These are phyloP conservation scores for Coffea humblotiana DNA, from an alignment of 305 asterid genomes.

Conservation along the genomic window DNA sequence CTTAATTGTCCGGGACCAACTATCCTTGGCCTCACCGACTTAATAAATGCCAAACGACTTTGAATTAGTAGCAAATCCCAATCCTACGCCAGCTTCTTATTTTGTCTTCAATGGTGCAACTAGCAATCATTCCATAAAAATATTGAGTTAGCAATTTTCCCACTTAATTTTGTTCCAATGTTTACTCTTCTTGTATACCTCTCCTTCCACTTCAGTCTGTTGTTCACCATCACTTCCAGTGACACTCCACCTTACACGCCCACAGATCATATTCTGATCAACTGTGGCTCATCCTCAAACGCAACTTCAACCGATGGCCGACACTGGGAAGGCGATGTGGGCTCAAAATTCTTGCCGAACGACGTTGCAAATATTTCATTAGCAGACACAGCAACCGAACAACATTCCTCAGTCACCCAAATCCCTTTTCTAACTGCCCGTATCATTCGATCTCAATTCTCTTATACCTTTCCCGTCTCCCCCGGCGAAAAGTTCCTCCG, in stretches of 20 bases:
- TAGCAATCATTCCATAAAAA: no score
- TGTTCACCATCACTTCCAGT: background rate
- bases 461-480: constrained; percentile 41
- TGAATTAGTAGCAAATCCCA: no score
- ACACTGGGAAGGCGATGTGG: constrained; percentile 40
- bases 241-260: constrained; percentile 7
- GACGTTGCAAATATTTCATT: constrained; percentile 23
- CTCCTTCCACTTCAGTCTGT: constrained; percentile 17
- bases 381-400: constrained; percentile 14
- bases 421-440: constrained; percentile 50
- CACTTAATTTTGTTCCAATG: constrained; percentile 12
- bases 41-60: no score
- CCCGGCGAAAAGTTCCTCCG: constrained; percentile 52
- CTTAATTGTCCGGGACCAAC: no score
- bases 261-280: no score
- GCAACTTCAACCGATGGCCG: constrained; percentile 14
- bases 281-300: constrained; percentile 27
- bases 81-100: no score
- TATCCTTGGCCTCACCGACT: no score
- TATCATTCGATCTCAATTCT: constrained; percentile 33
- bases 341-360: constrained; percentile 20
- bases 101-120: no score
- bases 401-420: constrained; percentile 14
- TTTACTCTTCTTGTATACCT: constrained; percentile 12
- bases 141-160: no score